These are phyloP conservation scores for Dactylellina haptotyla DNA, from an alignment of 2,329 filamentous ascomycete species.

Conservation along the genomic window DNA sequence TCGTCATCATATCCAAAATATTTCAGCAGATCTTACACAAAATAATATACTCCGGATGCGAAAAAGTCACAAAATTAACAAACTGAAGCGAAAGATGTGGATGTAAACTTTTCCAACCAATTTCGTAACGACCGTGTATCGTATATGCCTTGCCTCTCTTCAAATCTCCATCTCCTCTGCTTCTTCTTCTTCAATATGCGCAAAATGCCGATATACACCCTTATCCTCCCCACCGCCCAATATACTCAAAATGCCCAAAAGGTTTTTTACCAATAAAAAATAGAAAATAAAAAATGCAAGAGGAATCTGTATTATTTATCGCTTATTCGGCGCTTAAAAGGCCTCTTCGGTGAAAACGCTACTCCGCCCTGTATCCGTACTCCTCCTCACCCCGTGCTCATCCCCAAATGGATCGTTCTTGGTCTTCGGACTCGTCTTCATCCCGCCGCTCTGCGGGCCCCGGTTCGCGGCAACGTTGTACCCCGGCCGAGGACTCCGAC, in stretches of 20 bases:
- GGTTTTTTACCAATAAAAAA: not conserved
- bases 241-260: too few species aligned
- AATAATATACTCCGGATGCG: too few species aligned
- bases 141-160: too few species aligned
- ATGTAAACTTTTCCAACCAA: too few species aligned
- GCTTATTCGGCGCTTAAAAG: conserved; percentile 8
- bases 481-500: conserved; percentile 34
- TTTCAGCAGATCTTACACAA: too few species aligned
- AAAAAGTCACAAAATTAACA: too few species aligned
- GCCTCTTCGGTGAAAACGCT: conserved; percentile 49
- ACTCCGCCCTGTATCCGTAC: conserved; percentile 48
- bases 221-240: not conserved
- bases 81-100: too few species aligned
- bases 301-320: not conserved
- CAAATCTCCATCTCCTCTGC: too few species aligned
- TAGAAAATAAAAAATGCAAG: not conserved
- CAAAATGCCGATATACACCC: not conserved
- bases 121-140: too few species aligned
- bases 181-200: too few species aligned
- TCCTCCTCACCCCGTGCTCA: conserved; percentile 37
- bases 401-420: conserved; percentile 42
- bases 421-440: conserved; percentile 9
- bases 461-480: conserved; percentile 39
- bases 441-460: conserved; percentile 26
- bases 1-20: too few species aligned